These are phyloP conservation scores for Diaporthe sp. DNA, from an alignment of 2,329 filamentous ascomycete species.

Conservation along the genomic window DNA sequence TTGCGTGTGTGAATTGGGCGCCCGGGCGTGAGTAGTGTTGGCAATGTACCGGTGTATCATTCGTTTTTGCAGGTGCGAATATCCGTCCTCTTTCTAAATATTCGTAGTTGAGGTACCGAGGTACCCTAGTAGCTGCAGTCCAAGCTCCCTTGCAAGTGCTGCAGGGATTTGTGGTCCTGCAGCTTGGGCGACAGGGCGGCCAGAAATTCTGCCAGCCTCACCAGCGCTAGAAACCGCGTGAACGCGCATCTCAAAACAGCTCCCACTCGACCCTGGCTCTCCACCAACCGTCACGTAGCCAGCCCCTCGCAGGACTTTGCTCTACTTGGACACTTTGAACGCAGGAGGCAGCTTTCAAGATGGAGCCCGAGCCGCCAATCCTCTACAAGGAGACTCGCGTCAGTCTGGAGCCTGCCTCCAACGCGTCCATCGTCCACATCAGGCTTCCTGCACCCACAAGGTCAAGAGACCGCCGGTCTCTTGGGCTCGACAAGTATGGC, in stretches of 20 bases:
- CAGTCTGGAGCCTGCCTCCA: constrained; percentile 81
- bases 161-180: constrained; percentile 14
- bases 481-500: constrained; percentile 56
- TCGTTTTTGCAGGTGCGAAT: no score
- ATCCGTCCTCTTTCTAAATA: not conserved
- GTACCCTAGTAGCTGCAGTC: not conserved
- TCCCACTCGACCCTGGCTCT: constrained; percentile 27
- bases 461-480: constrained; percentile 49
- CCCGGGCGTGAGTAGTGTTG: no score
- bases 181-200: constrained; percentile 34
- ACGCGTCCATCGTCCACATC: constrained; percentile 79
- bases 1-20: no score
- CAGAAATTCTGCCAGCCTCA: constrained; percentile 47
- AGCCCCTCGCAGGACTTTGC: not conserved
- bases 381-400: constrained; percentile 90
- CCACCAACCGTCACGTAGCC: constrained; percentile 8
- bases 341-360: constrained; percentile 51
- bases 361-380: constrained; percentile 76
- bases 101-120: not conserved
- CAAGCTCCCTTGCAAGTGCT: not conserved
- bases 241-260: constrained; percentile 28
- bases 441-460: constrained; percentile 67
- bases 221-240: not conserved
- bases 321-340: constrained; percentile 16
- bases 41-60: no score